Evolutionary conservation across 2,329 filamentous ascomycete species (phyloP).

Genomic region (Alternaria longipes): DNA sequence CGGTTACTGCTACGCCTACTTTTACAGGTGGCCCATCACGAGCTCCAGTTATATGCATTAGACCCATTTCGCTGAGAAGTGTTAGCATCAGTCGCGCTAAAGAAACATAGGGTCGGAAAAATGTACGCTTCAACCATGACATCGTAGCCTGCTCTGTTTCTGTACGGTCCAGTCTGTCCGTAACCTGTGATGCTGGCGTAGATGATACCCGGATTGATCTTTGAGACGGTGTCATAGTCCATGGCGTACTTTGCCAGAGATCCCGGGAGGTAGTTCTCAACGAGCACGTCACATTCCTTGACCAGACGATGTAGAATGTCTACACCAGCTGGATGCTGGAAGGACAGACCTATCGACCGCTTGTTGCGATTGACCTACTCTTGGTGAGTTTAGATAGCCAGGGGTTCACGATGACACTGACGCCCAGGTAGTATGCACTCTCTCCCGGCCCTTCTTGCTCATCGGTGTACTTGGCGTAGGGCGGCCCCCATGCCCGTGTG

Average conservation of each 20-base stretch:
- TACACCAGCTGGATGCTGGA: slow-evolving; percentile 83
- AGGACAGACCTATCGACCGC: slow-evolving; percentile 90
- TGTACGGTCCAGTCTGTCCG: slow-evolving; percentile 92
- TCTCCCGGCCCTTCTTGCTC: slow-evolving; percentile 77
- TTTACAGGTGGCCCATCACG: slow-evolving; percentile 93
- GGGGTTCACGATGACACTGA: slow-evolving; percentile 54
- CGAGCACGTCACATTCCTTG: slow-evolving; percentile 86
- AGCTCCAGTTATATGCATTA: slow-evolving; percentile 97
- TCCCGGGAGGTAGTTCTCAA: slow-evolving; percentile 96
- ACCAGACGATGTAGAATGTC: slow-evolving; percentile 87
- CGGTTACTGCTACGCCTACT: slow-evolving; percentile 95
- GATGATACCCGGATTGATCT: slow-evolving; percentile 85
- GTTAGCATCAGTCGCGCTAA: slow-evolving; percentile 20
- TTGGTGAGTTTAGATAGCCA: neutral
- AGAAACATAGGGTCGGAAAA: neutral
- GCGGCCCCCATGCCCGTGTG: slow-evolving; percentile 94
- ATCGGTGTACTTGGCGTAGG: slow-evolving; percentile 81
- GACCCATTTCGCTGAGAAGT: slow-evolving; percentile 74
- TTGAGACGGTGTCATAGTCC: slow-evolving; percentile 82
- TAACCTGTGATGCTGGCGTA: slow-evolving; percentile 98
- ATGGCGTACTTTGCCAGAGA: slow-evolving; percentile 88
- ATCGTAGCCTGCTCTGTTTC: slow-evolving; percentile 89
- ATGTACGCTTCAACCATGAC: slow-evolving; percentile 93
- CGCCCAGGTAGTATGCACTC: slow-evolving; percentile 91
- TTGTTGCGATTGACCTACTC: slow-evolving; percentile 93